phyloP scores from a whole-genome alignment of 2,329 filamentous ascomycete genomes.

The Fonsecaea pedrosoi region DNA sequence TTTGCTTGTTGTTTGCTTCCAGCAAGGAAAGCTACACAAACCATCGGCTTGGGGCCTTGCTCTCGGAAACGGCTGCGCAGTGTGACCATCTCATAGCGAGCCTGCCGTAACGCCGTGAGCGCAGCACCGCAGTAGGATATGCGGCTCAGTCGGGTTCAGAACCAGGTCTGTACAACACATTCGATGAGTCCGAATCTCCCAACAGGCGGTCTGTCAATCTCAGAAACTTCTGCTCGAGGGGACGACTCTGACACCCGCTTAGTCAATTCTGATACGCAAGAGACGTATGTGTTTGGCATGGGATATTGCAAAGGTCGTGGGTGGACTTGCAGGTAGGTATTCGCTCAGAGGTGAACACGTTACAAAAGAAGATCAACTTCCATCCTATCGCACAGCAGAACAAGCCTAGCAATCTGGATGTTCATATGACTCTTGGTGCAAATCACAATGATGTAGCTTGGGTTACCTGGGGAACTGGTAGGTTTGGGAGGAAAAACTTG shows the following conservation, averaged over 20 bases:
- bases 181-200: not conserved
- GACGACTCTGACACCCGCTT: not conserved
- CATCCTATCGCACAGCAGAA: conserved; percentile 12
- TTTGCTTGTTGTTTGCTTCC: not conserved
- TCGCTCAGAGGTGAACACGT: not conserved
- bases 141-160: conserved; percentile 7
- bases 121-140: not conserved
- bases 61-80: conserved; percentile 5
- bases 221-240: not conserved
- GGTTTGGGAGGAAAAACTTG: not conserved
- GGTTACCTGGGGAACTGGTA: not conserved
- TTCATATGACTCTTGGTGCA: not conserved
- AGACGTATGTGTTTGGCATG: not conserved
- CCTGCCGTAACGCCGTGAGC: not conserved
- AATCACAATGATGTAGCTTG: not conserved
- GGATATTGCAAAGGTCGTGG: not conserved
- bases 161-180: conserved; percentile 6
- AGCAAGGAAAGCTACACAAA: not conserved
- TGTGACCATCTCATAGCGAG: conserved; percentile 5
- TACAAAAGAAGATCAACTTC: not conserved
- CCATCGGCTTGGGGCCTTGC: conserved; percentile 1
- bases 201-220: conserved; percentile 9
- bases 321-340: not conserved
- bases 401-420: not conserved
- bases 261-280: not conserved